Base-by-base conservation (phyloP, 805 yeast genomes). In the Kodamaea fukazawae region DNA sequence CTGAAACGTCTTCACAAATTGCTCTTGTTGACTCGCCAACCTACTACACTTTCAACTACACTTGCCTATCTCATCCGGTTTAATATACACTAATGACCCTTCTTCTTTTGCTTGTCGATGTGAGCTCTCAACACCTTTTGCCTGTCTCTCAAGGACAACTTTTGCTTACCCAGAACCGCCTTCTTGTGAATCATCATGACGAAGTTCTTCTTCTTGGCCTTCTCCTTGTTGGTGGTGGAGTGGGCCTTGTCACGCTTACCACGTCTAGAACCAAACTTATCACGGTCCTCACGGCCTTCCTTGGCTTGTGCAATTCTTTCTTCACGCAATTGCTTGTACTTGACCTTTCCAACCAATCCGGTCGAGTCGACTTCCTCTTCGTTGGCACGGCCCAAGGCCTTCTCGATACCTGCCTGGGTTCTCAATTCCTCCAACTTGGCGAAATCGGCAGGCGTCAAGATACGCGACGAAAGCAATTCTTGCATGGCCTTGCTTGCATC, bases 161-260 rank as follows among this genome's bases (percentile, higher is more conserved):
- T 86, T 48, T 84, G 90, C 65, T 93, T 93, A 47, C 98, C 98
- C 64, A 86, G 95, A 29, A 93, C 98, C 36, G 86, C 81, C 55
- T 80, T 80, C 70, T 91, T 93, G 66, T 93, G 99, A 52, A 93
- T 86, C 91, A 86, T 86, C 99, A 93, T 93, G 60, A 93, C 91
- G 59, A 89, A 93, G 67, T 93, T 93, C 96, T 93, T 93, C 88
- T 88, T 88, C 64, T 98, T 78, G 16, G 89, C 95, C 78, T 93
- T 93, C 67, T 95, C 97, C 65, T 80, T 81, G 63, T 93, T 93
- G 2, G 99, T 93, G 8, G 98, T 90, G 20, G 96, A 86, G 59
- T 84, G 97, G 40, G 76, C 75, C 16, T 80, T 83, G 45, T 79
- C 78, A 57, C 81, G 70, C 64, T 82, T 83, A 55, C 96, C 95